These are phyloP conservation scores for Thelonectria olida DNA, from an alignment of 2,329 filamentous ascomycete genomes.

Conservation along the genomic window DNA sequence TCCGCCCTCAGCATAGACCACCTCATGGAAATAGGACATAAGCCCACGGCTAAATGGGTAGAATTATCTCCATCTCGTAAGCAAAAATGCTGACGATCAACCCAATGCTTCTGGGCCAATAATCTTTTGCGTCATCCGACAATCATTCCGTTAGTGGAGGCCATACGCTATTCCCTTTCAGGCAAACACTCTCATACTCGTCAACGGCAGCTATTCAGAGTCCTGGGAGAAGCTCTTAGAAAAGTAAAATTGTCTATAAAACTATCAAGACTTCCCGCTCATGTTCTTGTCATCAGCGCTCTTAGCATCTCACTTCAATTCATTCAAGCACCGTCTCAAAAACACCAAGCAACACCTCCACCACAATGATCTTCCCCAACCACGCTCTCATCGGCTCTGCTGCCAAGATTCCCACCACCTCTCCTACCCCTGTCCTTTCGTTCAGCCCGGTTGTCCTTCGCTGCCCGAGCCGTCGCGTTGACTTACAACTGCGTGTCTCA, in stretches of 20 bases:
- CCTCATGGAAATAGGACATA: slow-evolving; percentile 2
- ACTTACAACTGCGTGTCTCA: slow-evolving; percentile 38
- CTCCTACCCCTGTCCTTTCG: slow-evolving; percentile 31
- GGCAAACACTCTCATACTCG: slow-evolving; percentile 26
- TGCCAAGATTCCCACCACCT: slow-evolving; percentile 31
- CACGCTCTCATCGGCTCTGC: slow-evolving; percentile 34
- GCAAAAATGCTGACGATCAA: background rate
- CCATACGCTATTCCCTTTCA: background rate
- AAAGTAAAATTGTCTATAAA: slow-evolving; percentile 22
- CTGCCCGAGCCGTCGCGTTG: slow-evolving; percentile 26
- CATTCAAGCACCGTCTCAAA: background rate
- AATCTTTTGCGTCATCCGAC: background rate
- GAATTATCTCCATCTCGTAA: background rate
- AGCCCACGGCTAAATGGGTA: background rate
- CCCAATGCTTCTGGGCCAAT: background rate
- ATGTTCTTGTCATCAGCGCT: background rate
- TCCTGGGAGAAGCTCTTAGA: background rate
- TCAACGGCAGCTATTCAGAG: background rate
- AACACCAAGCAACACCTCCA: background rate
- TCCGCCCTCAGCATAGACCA: too few species aligned
- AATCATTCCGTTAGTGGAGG: background rate
- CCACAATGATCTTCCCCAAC: slow-evolving; percentile 37
- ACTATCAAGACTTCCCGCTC: background rate
- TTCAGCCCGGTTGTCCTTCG: slow-evolving; percentile 35
- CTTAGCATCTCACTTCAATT: background rate